Evolutionary conservation across 2,329 filamentous ascomycete species (phyloP).

Genomic region (Domatiomyces catenatus): DNA sequence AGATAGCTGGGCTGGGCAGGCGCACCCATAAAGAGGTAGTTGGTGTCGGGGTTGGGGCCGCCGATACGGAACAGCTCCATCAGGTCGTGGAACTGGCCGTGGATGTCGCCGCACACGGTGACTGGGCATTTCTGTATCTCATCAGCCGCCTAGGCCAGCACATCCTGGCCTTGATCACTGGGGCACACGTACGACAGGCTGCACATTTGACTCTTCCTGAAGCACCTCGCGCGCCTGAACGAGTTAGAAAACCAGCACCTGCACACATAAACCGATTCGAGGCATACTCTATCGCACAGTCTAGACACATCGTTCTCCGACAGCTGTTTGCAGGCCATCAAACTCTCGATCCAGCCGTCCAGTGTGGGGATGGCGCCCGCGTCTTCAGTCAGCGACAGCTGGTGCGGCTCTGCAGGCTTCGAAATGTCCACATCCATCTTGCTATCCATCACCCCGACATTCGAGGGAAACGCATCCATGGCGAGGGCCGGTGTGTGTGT

Average conservation of each 20-base stretch:
- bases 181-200: constrained; percentile 63
- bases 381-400: constrained; percentile 62
- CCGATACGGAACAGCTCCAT: constrained; percentile 99
- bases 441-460: constrained; percentile 51
- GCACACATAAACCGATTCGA: constrained; percentile 1
- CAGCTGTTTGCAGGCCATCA: constrained; percentile 98
- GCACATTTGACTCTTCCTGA: constrained; percentile 95
- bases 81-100: constrained; percentile 96
- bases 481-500: not conserved
- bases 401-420: constrained; percentile 63
- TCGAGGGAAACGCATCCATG: constrained; percentile 1
- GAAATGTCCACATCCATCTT: constrained; percentile 94
- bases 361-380: constrained; percentile 81
- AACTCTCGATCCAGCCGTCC: constrained; percentile 94
- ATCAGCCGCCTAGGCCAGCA: constrained; percentile 3
- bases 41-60: constrained; percentile 92
- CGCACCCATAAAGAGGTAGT: constrained; percentile 97
- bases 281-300: constrained; percentile 85
- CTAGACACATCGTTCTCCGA: constrained; percentile 87
- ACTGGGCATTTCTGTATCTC: constrained; percentile 76
- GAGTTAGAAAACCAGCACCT: constrained; percentile 4
- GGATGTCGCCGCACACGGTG: constrained; percentile 96
- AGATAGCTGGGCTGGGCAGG: constrained; percentile 8
- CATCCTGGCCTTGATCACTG: constrained; percentile 3
- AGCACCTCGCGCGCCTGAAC: constrained; percentile 79